Conservation (phyloP, 495 filamentous ascomycete species). For the Penicillium psychrofluorescens region DNA sequence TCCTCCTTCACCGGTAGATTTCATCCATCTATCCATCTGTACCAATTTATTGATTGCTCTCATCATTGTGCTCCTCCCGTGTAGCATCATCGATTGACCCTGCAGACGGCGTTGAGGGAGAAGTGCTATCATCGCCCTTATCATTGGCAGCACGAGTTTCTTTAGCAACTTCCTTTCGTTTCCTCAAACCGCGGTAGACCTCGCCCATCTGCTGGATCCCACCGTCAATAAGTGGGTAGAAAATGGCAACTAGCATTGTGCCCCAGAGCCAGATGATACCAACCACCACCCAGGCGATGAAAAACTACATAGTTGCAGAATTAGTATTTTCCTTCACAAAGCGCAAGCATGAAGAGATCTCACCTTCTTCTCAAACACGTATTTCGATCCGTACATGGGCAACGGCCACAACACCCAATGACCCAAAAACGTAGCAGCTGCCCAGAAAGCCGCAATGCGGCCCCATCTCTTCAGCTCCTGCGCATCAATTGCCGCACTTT, state of each 20-base stretch:
- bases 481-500: conserved; percentile 1
- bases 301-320: conserved; percentile 40
- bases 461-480: conserved; percentile 30
- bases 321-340: too few species aligned
- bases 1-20: not conserved
- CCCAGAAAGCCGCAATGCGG: conserved; percentile 29
- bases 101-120: conserved; percentile 5
- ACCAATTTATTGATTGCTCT: not conserved
- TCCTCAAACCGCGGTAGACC: conserved; percentile 12
- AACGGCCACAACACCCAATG: conserved; percentile 36
- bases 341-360: not conserved
- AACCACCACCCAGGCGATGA: conserved; percentile 69
- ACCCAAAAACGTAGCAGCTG: conserved; percentile 27
- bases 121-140: not conserved
- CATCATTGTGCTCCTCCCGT: not conserved
- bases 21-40: not conserved
- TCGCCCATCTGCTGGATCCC: conserved; percentile 21
- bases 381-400: conserved; percentile 34
- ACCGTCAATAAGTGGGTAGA: conserved; percentile 30
- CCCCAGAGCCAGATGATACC: conserved; percentile 69
- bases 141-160: not conserved
- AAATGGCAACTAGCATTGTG: conserved; percentile 25
- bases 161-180: not conserved
- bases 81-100: conserved; percentile 7
- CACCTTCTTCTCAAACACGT: conserved; percentile 27